phyloP scores from a whole-genome alignment of 371 early-diverging fungal species.

The Entomophthora muscae region DNA sequence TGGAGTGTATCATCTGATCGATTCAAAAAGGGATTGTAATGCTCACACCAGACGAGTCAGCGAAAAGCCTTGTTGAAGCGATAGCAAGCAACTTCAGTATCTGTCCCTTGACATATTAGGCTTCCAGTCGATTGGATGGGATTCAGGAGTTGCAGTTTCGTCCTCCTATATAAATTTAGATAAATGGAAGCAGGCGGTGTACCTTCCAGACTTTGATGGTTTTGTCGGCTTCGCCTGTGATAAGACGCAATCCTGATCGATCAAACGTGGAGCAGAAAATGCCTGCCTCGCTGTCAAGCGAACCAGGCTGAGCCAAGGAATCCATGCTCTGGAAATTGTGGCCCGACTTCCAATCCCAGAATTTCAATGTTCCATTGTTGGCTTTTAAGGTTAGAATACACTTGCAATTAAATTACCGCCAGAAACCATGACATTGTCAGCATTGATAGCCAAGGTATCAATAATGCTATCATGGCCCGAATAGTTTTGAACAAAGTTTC shows the following conservation, averaged over 20 bases:
- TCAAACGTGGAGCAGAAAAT: constrained; percentile 91
- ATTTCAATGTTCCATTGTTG: constrained; percentile 87
- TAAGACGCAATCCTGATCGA: constrained; percentile 76
- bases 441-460: constrained; percentile 73
- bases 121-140: constrained; percentile 46
- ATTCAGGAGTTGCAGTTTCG: constrained; percentile 17
- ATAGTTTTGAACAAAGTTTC: constrained; percentile 85
- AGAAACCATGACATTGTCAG: constrained; percentile 81
- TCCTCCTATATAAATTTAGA: constrained; percentile 2
- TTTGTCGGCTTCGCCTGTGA: constrained; percentile 97
- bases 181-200: constrained; percentile 4
- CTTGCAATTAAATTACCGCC: constrained; percentile 37
- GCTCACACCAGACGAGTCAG: no score
- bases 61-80: no score
- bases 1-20: no score
- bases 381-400: constrained; percentile 18
- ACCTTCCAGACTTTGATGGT: constrained; percentile 93
- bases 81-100: no score
- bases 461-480: constrained; percentile 77
- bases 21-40: no score
- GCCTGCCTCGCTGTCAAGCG: constrained; percentile 89
- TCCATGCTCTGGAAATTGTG: constrained; percentile 81
- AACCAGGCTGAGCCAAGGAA: constrained; percentile 82
- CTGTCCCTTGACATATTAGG: constrained; percentile 21
- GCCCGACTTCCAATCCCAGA: constrained; percentile 94